These are phyloP conservation scores for Populus tomentosa DNA, from an alignment of 441 rosid species.

Conservation along the genomic window DNA sequence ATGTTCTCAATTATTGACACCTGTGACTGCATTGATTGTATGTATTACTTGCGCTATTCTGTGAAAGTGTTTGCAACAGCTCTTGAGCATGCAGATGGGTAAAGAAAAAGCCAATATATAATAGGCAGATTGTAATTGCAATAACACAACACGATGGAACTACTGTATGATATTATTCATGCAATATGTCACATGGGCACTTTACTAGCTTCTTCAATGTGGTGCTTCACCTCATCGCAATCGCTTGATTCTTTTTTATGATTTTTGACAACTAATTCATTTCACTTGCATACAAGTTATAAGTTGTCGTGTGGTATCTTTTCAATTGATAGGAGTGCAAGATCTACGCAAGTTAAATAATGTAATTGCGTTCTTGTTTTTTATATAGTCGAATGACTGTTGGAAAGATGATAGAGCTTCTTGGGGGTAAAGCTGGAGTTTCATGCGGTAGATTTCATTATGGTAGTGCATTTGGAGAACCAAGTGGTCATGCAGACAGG, in stretches of 20 bases:
- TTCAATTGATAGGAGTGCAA: neutral
- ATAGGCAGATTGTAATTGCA: neutral
- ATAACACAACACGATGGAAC: neutral
- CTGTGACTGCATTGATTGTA: neutral
- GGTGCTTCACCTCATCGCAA: neutral
- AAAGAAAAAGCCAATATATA: neutral
- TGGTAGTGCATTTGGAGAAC: constrained; percentile 98
- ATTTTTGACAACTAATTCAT: neutral
- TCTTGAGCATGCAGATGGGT: neutral
- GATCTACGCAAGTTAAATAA: neutral
- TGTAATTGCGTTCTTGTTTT: neutral
- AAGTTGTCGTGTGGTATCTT: neutral
- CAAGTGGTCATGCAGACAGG: constrained; percentile 89
- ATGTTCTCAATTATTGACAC: neutral
- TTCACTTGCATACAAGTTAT: neutral
- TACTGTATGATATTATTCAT: neutral
- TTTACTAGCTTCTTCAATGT: neutral
- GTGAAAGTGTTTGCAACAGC: neutral
- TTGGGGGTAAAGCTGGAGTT: constrained; percentile 95
- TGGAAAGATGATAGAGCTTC: constrained; percentile 98
- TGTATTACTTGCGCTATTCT: neutral
- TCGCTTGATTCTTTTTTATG: neutral
- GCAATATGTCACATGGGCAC: neutral
- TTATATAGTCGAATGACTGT: constrained; percentile 91
- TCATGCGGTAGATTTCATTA: constrained; percentile 84